These are phyloP conservation scores for Beauveria caledonica DNA, from an alignment of 2,329 filamentous ascomycete species.

Conservation along the genomic window DNA sequence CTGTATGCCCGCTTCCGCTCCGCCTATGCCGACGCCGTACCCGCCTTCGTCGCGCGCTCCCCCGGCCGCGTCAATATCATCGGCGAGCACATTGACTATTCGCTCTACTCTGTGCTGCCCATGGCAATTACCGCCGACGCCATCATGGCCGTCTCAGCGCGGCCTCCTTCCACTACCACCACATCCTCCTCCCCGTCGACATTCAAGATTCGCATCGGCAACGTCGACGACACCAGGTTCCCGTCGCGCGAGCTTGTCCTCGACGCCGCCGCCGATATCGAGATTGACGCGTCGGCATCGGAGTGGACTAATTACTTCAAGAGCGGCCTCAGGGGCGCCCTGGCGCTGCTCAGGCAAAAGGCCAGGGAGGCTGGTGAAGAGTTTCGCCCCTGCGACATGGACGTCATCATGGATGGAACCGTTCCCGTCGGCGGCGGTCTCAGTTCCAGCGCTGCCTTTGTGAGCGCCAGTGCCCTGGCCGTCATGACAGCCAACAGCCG, in stretches of 20 bases:
- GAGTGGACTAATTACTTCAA: constrained; percentile 99
- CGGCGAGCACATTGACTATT: constrained; percentile 98
- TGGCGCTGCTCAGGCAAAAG: constrained; percentile 67
- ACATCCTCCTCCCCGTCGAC: constrained; percentile 20
- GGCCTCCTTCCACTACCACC: constrained; percentile 18
- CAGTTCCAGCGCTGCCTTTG: constrained; percentile 89
- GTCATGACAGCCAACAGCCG: constrained; percentile 82
- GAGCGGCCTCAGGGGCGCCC: constrained; percentile 74
- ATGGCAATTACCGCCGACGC: constrained; percentile 93
- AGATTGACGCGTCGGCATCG: constrained; percentile 76
- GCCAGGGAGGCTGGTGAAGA: constrained; percentile 35
- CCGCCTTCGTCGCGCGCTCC: constrained; percentile 79
- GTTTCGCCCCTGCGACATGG: constrained; percentile 65
- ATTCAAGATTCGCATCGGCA: constrained; percentile 69
- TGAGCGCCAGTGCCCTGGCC: constrained; percentile 80
- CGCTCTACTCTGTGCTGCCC: constrained; percentile 87
- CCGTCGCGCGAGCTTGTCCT: constrained; percentile 67
- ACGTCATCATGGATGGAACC: constrained; percentile 82
- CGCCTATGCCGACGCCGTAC: constrained; percentile 53
- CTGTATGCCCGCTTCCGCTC: constrained; percentile 64
- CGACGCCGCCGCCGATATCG: constrained; percentile 51
- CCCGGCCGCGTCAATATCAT: constrained; percentile 97
- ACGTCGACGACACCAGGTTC: constrained; percentile 72
- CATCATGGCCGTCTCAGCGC: constrained; percentile 67
- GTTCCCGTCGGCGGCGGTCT: constrained; percentile 89